A percentile compares a stretch with the other conserved stretches of the same genome.
These are phyloP conservation scores for Pestalotiopsis sp. DNA, from an alignment of 2,329 filamentous ascomycete genomes.

Conservation along the genomic window DNA sequence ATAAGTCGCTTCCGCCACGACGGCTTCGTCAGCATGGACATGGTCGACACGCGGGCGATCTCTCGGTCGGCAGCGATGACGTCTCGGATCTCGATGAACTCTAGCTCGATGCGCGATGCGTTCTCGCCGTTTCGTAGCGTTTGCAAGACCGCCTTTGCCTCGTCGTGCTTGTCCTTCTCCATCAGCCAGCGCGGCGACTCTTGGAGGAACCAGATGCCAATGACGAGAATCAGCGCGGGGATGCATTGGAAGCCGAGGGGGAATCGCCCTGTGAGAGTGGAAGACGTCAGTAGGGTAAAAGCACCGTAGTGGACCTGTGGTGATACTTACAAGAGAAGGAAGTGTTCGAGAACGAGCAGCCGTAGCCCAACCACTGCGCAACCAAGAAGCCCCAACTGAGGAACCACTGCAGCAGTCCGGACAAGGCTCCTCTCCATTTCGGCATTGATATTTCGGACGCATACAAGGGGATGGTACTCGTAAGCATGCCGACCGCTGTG, in stretches of 20 bases:
- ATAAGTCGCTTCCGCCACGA: slow-evolving; percentile 48
- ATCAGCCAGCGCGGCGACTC: slow-evolving; percentile 43
- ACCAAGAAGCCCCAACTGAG: slow-evolving; percentile 8
- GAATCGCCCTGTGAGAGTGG: not conserved
- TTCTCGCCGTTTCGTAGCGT: slow-evolving; percentile 34
- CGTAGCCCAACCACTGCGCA: slow-evolving; percentile 3
- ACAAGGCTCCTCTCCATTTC: not conserved
- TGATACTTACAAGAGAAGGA: slow-evolving; percentile 5
- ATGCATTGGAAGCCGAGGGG: not conserved
- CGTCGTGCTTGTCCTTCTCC: slow-evolving; percentile 54
- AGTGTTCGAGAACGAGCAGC: not conserved
- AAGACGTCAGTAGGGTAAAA: not conserved
- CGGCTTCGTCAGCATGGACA: slow-evolving; percentile 43
- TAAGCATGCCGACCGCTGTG: not conserved
- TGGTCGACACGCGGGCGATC: slow-evolving; percentile 38
- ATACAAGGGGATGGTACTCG: slow-evolving; percentile 3
- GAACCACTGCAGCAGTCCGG: slow-evolving; percentile 6
- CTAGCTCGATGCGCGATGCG: slow-evolving; percentile 37
- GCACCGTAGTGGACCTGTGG: not conserved
- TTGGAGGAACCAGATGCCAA: not conserved
- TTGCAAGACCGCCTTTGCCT: slow-evolving; percentile 43
- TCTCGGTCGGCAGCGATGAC: slow-evolving; percentile 39
- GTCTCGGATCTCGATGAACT: slow-evolving; percentile 42
- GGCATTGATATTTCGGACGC: slow-evolving; percentile 5
- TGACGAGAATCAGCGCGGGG: not conserved